Evolutionary conservation across 352 stramenopile genomes (phyloP).

Genomic region (Stramenopiles sp.): DNA sequence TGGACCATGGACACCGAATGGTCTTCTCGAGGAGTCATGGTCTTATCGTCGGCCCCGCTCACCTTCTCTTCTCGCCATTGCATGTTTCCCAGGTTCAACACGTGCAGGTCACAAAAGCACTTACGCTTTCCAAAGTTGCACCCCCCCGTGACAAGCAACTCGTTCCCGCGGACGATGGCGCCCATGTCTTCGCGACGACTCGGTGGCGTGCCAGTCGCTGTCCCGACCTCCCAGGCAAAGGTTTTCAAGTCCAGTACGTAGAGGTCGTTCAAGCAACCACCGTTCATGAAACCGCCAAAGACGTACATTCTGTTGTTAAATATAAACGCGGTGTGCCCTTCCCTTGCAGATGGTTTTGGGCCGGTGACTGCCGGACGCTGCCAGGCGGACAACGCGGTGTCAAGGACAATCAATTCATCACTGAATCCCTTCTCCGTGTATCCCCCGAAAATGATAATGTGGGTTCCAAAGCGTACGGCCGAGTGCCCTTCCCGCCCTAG

Average conservation of each 20-base stretch:
- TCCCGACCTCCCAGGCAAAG: not conserved
- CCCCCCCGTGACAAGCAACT: not conserved
- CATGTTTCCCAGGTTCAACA: conserved; percentile 1
- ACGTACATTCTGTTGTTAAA: conserved; percentile 5
- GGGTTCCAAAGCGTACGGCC: not conserved
- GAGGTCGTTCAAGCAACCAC: not conserved
- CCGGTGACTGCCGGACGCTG: not conserved
- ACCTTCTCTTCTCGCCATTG: conserved; percentile 1
- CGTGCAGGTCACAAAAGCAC: not conserved
- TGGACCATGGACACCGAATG: conserved; percentile 6
- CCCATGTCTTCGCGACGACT: not conserved
- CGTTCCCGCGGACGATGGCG: not conserved
- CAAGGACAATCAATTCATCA: not conserved
- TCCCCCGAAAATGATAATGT: not conserved
- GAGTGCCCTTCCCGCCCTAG: not conserved
- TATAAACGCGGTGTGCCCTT: not conserved
- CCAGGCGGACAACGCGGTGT: not conserved
- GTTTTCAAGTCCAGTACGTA: conserved; percentile 10
- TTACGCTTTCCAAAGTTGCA: conserved; percentile 12
- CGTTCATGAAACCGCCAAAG: conserved; percentile 6
- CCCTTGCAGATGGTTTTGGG: not conserved
- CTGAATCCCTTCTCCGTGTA: conserved; percentile 12
- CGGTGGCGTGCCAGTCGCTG: not conserved
- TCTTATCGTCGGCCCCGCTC: not conserved
- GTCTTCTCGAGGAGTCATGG: not conserved